phyloP scores from a whole-genome alignment of 2,329 filamentous ascomycete genomes.

The Apiospora arundinis region DNA sequence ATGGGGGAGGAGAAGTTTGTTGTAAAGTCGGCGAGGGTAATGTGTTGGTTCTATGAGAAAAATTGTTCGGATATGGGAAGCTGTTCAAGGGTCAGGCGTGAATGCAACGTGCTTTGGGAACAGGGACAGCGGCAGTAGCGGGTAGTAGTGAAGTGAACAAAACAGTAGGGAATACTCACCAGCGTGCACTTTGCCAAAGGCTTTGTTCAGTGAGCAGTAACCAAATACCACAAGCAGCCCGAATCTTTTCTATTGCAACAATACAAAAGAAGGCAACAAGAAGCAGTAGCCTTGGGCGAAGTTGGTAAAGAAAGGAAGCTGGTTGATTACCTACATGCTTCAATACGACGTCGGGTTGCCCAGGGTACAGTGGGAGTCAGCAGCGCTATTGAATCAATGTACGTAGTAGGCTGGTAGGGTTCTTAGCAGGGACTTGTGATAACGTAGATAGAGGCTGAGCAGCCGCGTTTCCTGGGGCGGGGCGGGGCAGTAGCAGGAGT shows the following conservation, averaged over 20 bases:
- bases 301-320: background rate
- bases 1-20: background rate
- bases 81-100: background rate
- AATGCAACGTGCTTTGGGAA: background rate
- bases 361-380: background rate
- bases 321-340: background rate
- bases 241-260: background rate
- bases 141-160: background rate
- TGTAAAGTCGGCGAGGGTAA: background rate
- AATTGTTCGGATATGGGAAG: constrained; percentile 2
- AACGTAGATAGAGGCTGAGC: constrained; percentile 17
- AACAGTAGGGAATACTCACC: background rate
- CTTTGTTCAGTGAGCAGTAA: background rate
- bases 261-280: constrained; percentile 13
- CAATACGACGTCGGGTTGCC: constrained; percentile 8
- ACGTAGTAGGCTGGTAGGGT: too few relatives aligned
- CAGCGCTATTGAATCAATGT: background rate
- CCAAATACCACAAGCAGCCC: background rate
- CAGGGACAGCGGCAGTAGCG: background rate
- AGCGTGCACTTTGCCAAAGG: constrained; percentile 11
- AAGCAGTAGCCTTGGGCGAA: constrained; percentile 15
- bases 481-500: background rate
- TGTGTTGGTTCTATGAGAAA: background rate
- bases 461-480: constrained; percentile 18
- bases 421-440: constrained; percentile 12